Evolutionary conservation across 805 yeast genomes (phyloP).

Genomic region (Myxozyma neglecta): DNA sequence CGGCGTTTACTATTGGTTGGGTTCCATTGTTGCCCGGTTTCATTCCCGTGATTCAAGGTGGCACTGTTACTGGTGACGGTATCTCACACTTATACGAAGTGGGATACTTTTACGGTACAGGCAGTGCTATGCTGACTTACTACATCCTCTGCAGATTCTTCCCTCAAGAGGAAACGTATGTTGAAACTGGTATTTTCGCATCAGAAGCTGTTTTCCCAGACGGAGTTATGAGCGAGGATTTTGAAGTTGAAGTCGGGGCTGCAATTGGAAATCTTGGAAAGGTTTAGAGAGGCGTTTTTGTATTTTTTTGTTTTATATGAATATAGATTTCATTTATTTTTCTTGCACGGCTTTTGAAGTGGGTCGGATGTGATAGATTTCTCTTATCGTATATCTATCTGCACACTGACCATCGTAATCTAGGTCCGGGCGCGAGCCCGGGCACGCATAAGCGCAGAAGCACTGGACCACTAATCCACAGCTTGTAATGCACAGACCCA

Average conservation of each 20-base stretch:
- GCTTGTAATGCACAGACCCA: no score
- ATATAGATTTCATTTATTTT: no score
- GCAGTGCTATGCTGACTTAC: constrained; percentile 29
- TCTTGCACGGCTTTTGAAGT: no score
- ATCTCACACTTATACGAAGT: constrained; percentile 34
- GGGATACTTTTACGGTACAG: constrained; percentile 33
- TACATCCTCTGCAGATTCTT: constrained; percentile 16
- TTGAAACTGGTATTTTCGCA: constrained; percentile 21
- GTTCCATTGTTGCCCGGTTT: constrained; percentile 36
- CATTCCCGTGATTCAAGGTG: constrained; percentile 32
- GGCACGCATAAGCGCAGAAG: no score
- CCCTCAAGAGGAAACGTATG: constrained; percentile 27
- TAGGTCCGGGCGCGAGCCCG: no score
- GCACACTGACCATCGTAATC: no score
- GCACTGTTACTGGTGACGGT: constrained; percentile 12
- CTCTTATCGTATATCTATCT: no score
- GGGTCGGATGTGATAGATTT: no score
- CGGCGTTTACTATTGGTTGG: constrained; percentile 39
- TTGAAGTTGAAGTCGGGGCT: constrained; percentile 4
- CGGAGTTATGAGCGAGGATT: constrained; percentile 6
- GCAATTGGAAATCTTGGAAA: constrained; percentile 3
- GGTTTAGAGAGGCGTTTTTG: neutral
- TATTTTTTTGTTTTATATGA: no score
- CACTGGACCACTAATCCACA: no score
- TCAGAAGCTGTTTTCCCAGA: constrained; percentile 4